These are phyloP conservation scores for Aegle marmelos DNA, from an alignment of 345 rosid genomes.

Conservation along the genomic window DNA sequence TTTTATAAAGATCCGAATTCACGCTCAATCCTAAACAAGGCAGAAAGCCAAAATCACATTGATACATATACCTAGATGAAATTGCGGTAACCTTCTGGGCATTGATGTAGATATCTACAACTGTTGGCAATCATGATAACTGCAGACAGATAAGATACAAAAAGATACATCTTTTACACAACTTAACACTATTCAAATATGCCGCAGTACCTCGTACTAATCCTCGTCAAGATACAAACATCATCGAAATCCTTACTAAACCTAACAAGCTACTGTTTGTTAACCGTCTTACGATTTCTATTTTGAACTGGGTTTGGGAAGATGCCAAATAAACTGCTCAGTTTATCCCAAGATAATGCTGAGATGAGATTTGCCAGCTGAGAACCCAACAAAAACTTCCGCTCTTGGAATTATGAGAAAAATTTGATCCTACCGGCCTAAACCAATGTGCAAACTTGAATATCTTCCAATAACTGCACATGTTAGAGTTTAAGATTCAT, in stretches of 20 bases:
- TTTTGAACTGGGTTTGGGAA: neutral
- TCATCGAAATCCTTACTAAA: neutral
- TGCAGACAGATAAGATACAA: neutral
- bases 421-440: neutral
- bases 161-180: neutral
- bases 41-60: neutral
- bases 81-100: neutral
- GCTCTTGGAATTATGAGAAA: neutral
- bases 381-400: neutral
- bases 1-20: neutral
- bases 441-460: neutral
- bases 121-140: neutral
- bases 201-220: neutral
- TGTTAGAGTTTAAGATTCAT: neutral
- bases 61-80: neutral
- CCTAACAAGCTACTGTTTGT: neutral
- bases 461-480: constrained; percentile 1
- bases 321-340: neutral
- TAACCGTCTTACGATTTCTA: neutral
- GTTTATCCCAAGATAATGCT: neutral
- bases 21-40: neutral
- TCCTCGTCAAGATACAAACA: neutral
- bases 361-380: neutral
- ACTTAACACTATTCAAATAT: neutral
- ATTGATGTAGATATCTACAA: neutral